A percentile compares a stretch with the other conserved stretches of the same genome.
These are phyloP conservation scores for Floccularia luteovirens DNA, from an alignment of 768 basidiomycete species.

Conservation along the genomic window DNA sequence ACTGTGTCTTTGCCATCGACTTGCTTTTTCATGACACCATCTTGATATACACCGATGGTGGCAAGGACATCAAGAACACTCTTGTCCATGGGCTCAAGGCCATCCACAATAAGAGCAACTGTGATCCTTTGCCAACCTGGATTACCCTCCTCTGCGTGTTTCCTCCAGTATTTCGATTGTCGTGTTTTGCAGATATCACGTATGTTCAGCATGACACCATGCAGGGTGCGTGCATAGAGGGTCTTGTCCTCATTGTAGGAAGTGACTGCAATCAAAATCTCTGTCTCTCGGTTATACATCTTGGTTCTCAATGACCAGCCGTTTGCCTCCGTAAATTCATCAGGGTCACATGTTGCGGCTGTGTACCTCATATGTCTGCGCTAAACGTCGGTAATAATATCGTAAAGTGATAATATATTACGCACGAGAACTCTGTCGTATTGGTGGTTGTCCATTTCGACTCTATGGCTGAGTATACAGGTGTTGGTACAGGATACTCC, in stretches of 20 bases:
- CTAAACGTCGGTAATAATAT: not conserved
- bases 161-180: conserved; percentile 87
- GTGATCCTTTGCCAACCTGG: conserved; percentile 90
- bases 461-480: conserved; percentile 79
- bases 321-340: conserved; percentile 72
- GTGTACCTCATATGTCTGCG: conserved; percentile 90
- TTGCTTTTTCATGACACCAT: conserved; percentile 92
- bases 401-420: conserved; percentile 7
- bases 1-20: conserved; percentile 84
- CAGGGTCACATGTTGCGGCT: conserved; percentile 87
- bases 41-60: conserved; percentile 89
- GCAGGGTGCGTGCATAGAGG: conserved; percentile 85
- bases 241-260: conserved; percentile 92
- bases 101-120: conserved; percentile 87
- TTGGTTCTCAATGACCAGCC: conserved; percentile 85
- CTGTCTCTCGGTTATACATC: conserved; percentile 84
- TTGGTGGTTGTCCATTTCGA: conserved; percentile 63
- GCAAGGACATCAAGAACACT: conserved; percentile 83
- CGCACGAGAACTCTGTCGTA: conserved; percentile 89
- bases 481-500: conserved; percentile 83
- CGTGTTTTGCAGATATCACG: conserved; percentile 97
- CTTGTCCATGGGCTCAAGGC: conserved; percentile 94
- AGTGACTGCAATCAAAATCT: conserved; percentile 90
- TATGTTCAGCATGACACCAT: conserved; percentile 96
- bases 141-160: conserved; percentile 73